These are phyloP conservation scores for Tilletia setariae DNA, from an alignment of 1,284 basidiomycete species.

Conservation along the genomic window DNA sequence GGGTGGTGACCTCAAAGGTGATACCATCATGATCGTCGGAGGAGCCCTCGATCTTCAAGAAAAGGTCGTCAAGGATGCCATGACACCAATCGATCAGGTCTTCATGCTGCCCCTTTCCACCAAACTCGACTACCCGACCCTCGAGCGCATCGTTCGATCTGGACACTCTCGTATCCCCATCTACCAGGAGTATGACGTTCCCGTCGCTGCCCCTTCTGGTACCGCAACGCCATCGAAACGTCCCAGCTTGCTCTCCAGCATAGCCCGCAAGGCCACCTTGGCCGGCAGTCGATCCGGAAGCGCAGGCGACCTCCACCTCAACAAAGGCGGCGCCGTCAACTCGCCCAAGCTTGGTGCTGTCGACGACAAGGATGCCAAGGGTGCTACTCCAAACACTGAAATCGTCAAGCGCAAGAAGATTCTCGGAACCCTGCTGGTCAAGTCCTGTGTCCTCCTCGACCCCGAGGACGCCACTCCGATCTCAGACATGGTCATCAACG, in stretches of 20 bases:
- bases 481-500: conserved; percentile 61
- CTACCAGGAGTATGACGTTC: conserved; percentile 57
- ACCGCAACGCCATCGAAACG: conserved; percentile 26
- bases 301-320: not conserved
- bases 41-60: conserved; percentile 71
- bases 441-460: conserved; percentile 81
- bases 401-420: conserved; percentile 64
- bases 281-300: conserved; percentile 19
- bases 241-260: conserved; percentile 21
- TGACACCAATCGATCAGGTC: conserved; percentile 68
- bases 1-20: conserved; percentile 68
- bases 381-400: conserved; percentile 12
- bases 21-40: conserved; percentile 73
- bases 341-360: not conserved
- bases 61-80: conserved; percentile 68
- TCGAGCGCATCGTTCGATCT: conserved; percentile 70
- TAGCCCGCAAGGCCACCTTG: not conserved
- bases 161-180: conserved; percentile 68
- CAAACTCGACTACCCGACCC: conserved; percentile 72
- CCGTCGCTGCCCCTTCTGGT: conserved; percentile 27
- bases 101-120: conserved; percentile 80
- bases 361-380: conserved; percentile 16
- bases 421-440: conserved; percentile 74
- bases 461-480: conserved; percentile 64
- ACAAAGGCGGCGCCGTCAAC: not conserved